Percentiles rank a stretch among this genome's conserved stretches.
Conservation (phyloP, 441 rosid genomes). For the Sinapis alba region DNA sequence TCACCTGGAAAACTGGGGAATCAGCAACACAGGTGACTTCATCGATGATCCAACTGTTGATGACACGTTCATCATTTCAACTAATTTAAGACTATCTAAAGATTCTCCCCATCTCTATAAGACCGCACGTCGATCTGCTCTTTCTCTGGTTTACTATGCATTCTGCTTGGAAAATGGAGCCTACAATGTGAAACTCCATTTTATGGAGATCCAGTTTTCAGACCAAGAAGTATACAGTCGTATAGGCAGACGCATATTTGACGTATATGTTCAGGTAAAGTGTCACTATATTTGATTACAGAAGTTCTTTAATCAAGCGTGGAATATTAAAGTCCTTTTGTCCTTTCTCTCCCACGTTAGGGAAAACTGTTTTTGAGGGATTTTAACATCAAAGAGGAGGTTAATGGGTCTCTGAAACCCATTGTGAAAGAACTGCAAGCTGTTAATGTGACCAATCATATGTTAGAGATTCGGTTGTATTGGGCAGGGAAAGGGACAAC, state of each 20-base stretch:
- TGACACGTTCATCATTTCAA: slow-evolving; percentile 43
- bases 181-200: slow-evolving; percentile 52
- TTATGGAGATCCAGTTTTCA: slow-evolving; percentile 62
- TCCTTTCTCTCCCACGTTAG: neutral
- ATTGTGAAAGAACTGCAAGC: neutral
- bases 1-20: slow-evolving; percentile 46
- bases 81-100: slow-evolving; percentile 37
- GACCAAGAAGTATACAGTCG: slow-evolving; percentile 32
- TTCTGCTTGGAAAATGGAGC: slow-evolving; percentile 54
- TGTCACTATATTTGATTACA: neutral
- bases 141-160: slow-evolving; percentile 57
- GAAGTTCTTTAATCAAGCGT: neutral
- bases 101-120: slow-evolving; percentile 20
- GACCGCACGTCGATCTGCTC: slow-evolving; percentile 56
- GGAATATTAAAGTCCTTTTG: neutral
- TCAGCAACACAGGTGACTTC: slow-evolving; percentile 75
- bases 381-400: neutral
- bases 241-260: slow-evolving; percentile 55
- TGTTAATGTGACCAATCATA: neutral
- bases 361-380: neutral
- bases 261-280: slow-evolving; percentile 67
- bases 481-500: neutral
- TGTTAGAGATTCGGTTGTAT: neutral
- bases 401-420: neutral
- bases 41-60: slow-evolving; percentile 29